Conservation (phyloP, 2,329 filamentous ascomycete species). For the Nothopassalora personata region DNA sequence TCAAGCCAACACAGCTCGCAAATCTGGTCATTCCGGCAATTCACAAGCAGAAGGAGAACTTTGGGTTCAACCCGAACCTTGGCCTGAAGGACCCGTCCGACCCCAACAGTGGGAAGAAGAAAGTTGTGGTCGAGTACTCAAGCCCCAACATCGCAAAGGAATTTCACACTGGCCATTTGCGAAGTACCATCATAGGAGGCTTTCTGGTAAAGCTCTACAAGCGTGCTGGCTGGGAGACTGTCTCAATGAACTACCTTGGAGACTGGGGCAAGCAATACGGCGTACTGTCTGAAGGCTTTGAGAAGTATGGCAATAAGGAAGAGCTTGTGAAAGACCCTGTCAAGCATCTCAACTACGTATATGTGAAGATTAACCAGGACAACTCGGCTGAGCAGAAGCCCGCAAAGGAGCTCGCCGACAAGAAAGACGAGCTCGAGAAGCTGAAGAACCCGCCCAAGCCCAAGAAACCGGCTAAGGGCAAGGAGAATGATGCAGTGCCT, state of each 20-base stretch:
- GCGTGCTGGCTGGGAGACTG: conserved; percentile 63
- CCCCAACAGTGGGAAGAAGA: conserved; percentile 57
- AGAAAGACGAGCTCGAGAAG: conserved; percentile 39
- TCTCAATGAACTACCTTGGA: conserved; percentile 69
- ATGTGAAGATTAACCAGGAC: conserved; percentile 66
- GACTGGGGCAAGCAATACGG: conserved; percentile 75
- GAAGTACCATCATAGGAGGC: conserved; percentile 71
- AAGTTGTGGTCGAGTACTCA: conserved; percentile 72
- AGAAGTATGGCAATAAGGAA: conserved; percentile 69
- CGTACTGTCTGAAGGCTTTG: conserved; percentile 66
- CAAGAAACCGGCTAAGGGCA: conserved; percentile 40
- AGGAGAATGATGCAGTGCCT: conserved; percentile 37
- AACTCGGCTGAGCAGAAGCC: conserved; percentile 61
- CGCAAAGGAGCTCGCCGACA: conserved; percentile 48
- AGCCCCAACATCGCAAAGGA: conserved; percentile 84
- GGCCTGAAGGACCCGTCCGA: conserved; percentile 59
- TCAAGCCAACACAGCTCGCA: conserved; percentile 63
- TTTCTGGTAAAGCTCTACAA: conserved; percentile 67
- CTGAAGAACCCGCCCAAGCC: conserved; percentile 36
- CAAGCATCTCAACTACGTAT: conserved; percentile 76
- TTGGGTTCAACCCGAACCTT: conserved; percentile 56
- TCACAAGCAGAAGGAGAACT: conserved; percentile 55
- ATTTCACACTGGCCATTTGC: conserved; percentile 68
- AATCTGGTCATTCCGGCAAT: conserved; percentile 65
- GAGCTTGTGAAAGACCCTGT: conserved; percentile 68